These are phyloP conservation scores for Colletotrichum limetticola DNA, from an alignment of 2,329 filamentous ascomycete genomes.

Conservation along the genomic window DNA sequence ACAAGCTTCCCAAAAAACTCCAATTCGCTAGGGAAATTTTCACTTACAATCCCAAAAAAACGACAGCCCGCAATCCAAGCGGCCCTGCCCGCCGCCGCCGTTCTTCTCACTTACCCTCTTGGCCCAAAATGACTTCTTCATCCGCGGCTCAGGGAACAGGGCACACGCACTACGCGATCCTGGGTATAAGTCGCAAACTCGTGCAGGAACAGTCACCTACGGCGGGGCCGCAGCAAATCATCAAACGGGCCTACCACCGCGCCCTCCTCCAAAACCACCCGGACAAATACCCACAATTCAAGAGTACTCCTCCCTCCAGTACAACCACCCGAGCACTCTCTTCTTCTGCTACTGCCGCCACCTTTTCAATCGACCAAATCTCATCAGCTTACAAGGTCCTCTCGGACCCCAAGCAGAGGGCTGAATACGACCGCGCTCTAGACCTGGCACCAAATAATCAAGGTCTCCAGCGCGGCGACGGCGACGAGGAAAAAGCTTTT, in stretches of 20 bases:
- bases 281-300: slow-evolving; percentile 58
- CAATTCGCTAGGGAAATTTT: slow-evolving; percentile 30
- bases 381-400: slow-evolving; percentile 67
- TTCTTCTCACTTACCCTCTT: neutral
- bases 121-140: slow-evolving; percentile 29
- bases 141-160: slow-evolving; percentile 18
- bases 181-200: slow-evolving; percentile 62
- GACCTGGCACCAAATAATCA: slow-evolving; percentile 45
- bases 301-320: slow-evolving; percentile 20
- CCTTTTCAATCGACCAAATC: slow-evolving; percentile 72
- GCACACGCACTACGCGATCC: slow-evolving; percentile 69
- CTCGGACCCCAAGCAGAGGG: slow-evolving; percentile 59
- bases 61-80: slow-evolving; percentile 3
- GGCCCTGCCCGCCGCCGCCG: slow-evolving; percentile 25
- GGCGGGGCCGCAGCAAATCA: slow-evolving; percentile 52
- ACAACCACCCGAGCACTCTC: neutral
- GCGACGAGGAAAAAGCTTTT: slow-evolving; percentile 45
- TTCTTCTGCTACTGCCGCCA: neutral
- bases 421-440: slow-evolving; percentile 65
- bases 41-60: slow-evolving; percentile 11
- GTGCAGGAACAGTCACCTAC: slow-evolving; percentile 49
- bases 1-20: neutral
- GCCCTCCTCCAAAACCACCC: slow-evolving; percentile 75
- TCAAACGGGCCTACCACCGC: slow-evolving; percentile 73
- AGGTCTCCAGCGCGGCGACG: slow-evolving; percentile 36